phyloP scores from a whole-genome alignment of 1,139 yeast genomes.

The Lodderomyces jiufengensis region DNA sequence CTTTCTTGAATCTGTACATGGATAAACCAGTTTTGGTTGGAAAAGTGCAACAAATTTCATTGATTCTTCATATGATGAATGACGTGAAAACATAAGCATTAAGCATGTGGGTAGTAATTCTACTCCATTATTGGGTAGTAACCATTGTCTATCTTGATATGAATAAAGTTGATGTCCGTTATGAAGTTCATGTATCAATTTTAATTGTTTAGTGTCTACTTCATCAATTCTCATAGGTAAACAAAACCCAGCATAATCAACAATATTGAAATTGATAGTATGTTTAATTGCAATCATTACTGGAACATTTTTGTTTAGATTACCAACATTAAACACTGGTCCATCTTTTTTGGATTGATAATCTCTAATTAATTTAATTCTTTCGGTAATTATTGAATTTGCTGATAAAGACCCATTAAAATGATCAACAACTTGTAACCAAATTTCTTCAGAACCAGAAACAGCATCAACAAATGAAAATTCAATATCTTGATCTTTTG shows the following conservation, averaged over 20 bases:
- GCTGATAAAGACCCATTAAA: conserved; percentile 33
- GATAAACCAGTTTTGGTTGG: conserved; percentile 44
- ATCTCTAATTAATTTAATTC: conserved; percentile 15
- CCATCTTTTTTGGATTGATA: conserved; percentile 1
- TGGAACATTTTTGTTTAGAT: conserved; percentile 2
- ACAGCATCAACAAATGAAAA: conserved; percentile 41
- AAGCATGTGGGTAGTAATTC: conserved; percentile 40
- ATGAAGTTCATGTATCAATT: conserved; percentile 17
- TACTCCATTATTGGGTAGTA: conserved; percentile 22
- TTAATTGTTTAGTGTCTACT: conserved; percentile 17
- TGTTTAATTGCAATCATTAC: conserved; percentile 26
- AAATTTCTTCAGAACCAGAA: conserved; percentile 56
- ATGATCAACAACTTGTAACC: conserved; percentile 37
- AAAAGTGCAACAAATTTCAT: conserved; percentile 35
- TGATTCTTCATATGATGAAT: conserved; percentile 50
- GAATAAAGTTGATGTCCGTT: conserved; percentile 23
- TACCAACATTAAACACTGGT: conserved; percentile 10
- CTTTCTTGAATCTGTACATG: conserved; percentile 33
- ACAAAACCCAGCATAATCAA: conserved; percentile 29
- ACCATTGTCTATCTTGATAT: conserved; percentile 26
- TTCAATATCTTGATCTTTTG: conserved; percentile 37
- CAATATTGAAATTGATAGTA: conserved; percentile 37
- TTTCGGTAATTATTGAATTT: conserved; percentile 20
- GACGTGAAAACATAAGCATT: conserved; percentile 48
- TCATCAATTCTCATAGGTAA: conserved; percentile 23